phyloP scores from a whole-genome alignment of 208 protist species.

The Leishmania mexicana region DNA sequence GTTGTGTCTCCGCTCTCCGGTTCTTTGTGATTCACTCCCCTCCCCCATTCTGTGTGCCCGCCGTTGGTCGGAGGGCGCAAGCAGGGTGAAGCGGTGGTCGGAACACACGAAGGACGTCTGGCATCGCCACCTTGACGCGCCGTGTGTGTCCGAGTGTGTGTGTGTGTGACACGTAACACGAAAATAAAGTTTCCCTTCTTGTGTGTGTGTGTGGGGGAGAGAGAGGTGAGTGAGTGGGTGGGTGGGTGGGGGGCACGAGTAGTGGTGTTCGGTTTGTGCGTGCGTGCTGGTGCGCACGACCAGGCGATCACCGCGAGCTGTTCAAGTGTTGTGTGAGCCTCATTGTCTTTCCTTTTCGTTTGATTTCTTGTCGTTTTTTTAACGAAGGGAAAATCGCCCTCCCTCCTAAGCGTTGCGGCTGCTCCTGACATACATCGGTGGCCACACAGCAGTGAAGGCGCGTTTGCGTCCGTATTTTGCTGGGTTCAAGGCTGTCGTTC shows the following conservation, averaged over 20 bases:
- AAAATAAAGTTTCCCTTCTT: neutral
- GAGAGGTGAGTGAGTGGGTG: too few species aligned
- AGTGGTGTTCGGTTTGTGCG: neutral
- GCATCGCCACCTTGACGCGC: neutral
- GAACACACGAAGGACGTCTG: neutral
- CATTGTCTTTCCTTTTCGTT: neutral
- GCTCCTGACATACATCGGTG: neutral
- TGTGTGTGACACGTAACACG: neutral
- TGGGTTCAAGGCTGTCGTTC: neutral
- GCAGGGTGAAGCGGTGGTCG: neutral
- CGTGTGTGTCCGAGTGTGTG: neutral
- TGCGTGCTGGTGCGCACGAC: neutral
- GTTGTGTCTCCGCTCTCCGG: neutral
- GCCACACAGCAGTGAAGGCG: neutral
- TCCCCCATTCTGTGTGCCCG: neutral
- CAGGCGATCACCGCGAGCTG: neutral
- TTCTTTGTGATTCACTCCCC: neutral
- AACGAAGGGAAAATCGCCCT: too few species aligned
- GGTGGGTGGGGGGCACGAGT: neutral
- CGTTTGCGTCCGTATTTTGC: neutral
- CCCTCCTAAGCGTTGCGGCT: neutral
- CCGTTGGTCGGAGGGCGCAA: neutral
- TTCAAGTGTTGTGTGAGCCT: neutral
- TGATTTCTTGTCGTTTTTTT: neutral
- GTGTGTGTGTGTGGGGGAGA: neutral